These are phyloP conservation scores for Daldinia decipiens DNA, from an alignment of 495 filamentous ascomycete genomes.

Conservation along the genomic window DNA sequence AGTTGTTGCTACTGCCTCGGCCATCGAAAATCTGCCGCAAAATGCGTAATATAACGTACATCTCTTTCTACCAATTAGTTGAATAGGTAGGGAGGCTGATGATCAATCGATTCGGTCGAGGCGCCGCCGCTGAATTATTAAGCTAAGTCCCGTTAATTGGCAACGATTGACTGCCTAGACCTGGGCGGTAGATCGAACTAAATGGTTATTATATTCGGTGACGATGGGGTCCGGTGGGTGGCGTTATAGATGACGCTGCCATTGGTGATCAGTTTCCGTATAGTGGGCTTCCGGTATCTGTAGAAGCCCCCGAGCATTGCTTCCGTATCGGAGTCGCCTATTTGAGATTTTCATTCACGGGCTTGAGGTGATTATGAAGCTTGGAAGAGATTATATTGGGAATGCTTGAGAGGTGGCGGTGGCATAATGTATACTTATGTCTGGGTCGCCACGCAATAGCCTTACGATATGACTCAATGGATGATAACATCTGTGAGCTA, in stretches of 20 bases:
- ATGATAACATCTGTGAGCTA: slow-evolving; percentile 6
- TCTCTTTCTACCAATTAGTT: neutral
- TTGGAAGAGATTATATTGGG: neutral
- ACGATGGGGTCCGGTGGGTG: neutral
- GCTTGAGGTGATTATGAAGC: neutral
- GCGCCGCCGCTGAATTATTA: neutral
- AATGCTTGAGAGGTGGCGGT: neutral
- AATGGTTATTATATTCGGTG: neutral
- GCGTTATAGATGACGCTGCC: neutral
- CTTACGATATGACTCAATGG: neutral
- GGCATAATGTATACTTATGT: neutral
- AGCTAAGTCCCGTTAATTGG: neutral
- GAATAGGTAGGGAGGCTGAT: neutral
- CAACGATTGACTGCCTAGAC: neutral
- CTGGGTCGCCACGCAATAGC: slow-evolving; percentile 5
- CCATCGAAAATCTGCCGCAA: neutral
- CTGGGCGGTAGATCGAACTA: neutral
- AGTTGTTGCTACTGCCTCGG: neutral
- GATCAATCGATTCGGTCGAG: neutral
- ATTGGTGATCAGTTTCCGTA: neutral
- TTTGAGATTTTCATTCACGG: neutral
- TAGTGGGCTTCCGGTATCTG: neutral
- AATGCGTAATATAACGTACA: neutral
- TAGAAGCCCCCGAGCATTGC: neutral
- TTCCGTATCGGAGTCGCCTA: neutral